Percentiles rank a stretch among this genome's conserved stretches.
Evolutionary conservation across 2,329 filamentous ascomycete species (phyloP).

Genomic region (Diplodia sapinea): DNA sequence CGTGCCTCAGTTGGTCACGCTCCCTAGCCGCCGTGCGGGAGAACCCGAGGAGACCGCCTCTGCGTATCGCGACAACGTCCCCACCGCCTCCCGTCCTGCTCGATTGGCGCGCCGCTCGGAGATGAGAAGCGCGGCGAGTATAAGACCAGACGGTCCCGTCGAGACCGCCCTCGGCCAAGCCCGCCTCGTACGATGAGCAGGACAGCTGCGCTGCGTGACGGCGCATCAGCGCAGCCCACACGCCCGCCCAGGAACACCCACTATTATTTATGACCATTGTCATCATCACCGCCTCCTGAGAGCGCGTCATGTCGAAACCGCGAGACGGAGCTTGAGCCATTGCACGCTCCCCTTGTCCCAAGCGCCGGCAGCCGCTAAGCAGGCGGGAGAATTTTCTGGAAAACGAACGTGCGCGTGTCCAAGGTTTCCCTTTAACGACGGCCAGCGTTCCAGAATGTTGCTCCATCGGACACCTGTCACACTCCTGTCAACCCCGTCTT

Average conservation of each 20-base stretch:
- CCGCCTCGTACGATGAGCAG: conserved; percentile 19
- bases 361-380: conserved; percentile 22
- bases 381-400: conserved; percentile 32
- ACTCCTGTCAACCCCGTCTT: conserved; percentile 9
- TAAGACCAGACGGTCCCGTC: conserved; percentile 23
- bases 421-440: conserved; percentile 28
- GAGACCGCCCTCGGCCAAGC: conserved; percentile 7
- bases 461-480: conserved; percentile 26
- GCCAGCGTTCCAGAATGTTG: conserved; percentile 29
- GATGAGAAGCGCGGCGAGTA: conserved; percentile 19
- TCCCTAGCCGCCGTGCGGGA: conserved; percentile 25
- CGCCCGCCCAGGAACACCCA: too few species aligned
- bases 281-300: conserved; percentile 25
- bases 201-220: background rate
- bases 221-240: too few species aligned
- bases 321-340: conserved; percentile 20
- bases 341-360: conserved; percentile 21
- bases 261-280: background rate
- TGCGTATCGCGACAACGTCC: conserved; percentile 23
- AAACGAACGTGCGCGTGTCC: conserved; percentile 30
- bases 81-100: conserved; percentile 14
- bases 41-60: conserved; percentile 16
- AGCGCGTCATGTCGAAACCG: conserved; percentile 15
- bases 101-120: conserved; percentile 25
- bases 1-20: conserved; percentile 25